Evolutionary conservation across 805 yeast genomes (phyloP).

Genomic region (Saturnispora halmiae): DNA sequence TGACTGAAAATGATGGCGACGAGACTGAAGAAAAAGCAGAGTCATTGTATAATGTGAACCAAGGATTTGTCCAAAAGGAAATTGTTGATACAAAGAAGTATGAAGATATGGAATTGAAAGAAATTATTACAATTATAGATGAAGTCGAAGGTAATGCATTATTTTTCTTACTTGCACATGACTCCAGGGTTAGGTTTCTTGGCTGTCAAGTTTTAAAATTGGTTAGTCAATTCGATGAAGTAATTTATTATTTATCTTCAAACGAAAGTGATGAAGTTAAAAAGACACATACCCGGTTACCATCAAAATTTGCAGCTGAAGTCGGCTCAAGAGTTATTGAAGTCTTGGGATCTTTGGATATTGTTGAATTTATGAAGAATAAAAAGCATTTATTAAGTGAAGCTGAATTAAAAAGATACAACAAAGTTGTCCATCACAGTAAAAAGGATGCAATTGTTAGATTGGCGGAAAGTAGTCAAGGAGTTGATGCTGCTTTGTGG

Average conservation of each 20-base stretch:
- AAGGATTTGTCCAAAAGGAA: constrained; percentile 29
- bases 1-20: constrained; percentile 31
- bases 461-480: constrained; percentile 84
- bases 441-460: constrained; percentile 61
- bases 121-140: constrained; percentile 76
- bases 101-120: constrained; percentile 68
- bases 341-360: constrained; percentile 62
- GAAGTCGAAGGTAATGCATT: constrained; percentile 95
- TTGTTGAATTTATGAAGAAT: constrained; percentile 49
- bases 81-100: constrained; percentile 37
- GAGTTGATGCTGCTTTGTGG: constrained; percentile 97
- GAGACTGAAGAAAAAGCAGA: constrained; percentile 25
- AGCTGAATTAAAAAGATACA: constrained; percentile 68
- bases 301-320: constrained; percentile 70
- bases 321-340: constrained; percentile 70
- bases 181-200: constrained; percentile 58
- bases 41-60: constrained; percentile 29
- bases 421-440: constrained; percentile 48
- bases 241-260: constrained; percentile 43
- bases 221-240: constrained; percentile 82
- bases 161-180: constrained; percentile 85
- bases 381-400: constrained; percentile 47
- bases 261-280: constrained; percentile 16
- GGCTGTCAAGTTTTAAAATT: constrained; percentile 70
- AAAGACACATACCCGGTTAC: constrained; percentile 43